Percentiles rank a stretch among this genome's conserved stretches.
Conservation (phyloP, 2,329 filamentous ascomycete species). For the Penicillium frequentans region DNA sequence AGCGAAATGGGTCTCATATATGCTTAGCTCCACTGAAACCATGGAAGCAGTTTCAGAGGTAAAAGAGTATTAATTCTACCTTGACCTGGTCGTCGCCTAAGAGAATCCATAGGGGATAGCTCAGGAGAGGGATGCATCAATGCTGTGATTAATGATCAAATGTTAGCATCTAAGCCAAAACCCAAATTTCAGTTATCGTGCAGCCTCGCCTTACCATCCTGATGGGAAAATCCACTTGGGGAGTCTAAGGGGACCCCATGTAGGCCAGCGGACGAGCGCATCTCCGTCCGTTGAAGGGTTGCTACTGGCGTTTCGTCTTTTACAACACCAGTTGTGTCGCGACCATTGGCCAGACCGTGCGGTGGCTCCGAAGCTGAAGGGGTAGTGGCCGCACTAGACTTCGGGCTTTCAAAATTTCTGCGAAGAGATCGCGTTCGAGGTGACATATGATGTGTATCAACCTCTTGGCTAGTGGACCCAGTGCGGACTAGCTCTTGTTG, state of each 20-base stretch:
- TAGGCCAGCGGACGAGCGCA: constrained; percentile 16
- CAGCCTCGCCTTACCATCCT: constrained; percentile 10
- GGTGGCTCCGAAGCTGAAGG: constrained; percentile 26
- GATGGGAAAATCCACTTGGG: background rate
- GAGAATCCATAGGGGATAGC: constrained; percentile 40
- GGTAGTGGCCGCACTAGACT: constrained; percentile 22
- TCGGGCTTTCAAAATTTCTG: constrained; percentile 31
- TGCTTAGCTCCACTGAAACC: background rate
- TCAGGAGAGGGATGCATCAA: constrained; percentile 24
- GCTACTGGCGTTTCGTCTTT: constrained; percentile 11
- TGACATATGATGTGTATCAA: constrained; percentile 15
- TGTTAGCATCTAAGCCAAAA: constrained; percentile 3
- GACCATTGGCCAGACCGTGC: constrained; percentile 16
- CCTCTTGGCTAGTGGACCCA: constrained; percentile 38
- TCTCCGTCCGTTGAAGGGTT: constrained; percentile 10
- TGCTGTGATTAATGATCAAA: constrained; percentile 17
- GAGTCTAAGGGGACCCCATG: constrained; percentile 8
- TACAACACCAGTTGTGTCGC: constrained; percentile 26
- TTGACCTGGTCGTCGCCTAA: constrained; percentile 47
- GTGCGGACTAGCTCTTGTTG: constrained; percentile 54
- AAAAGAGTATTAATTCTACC: constrained; percentile 38
- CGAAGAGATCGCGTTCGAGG: constrained; percentile 38
- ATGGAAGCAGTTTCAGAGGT: background rate
- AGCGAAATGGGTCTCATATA: background rate
- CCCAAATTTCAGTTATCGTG: background rate